Evolutionary conservation across 1,284 basidiomycete species (phyloP).

Genomic region (Rhodotorula sp.): DNA sequence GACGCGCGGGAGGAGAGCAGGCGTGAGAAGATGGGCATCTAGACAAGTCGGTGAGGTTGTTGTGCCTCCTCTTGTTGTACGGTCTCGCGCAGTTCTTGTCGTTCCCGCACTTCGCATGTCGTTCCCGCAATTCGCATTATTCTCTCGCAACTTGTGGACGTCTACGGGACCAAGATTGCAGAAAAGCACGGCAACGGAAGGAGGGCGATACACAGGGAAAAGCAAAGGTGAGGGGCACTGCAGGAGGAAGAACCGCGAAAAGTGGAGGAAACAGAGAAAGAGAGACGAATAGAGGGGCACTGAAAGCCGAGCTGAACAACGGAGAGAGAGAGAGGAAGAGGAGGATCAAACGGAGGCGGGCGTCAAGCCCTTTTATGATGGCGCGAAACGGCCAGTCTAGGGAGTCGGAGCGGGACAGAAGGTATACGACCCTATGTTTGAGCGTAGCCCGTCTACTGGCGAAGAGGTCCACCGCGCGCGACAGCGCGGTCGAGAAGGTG

Average conservation of each 20-base stretch:
- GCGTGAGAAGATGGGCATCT: neutral
- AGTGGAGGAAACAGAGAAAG: neutral
- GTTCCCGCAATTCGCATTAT: too few species aligned
- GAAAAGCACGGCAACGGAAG: neutral
- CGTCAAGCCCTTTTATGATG: neutral
- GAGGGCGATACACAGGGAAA: neutral
- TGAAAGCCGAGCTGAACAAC: neutral
- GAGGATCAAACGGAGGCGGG: neutral
- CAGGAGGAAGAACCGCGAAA: neutral
- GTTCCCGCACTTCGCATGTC: too few species aligned
- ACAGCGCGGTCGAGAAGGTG: slow-evolving; percentile 37
- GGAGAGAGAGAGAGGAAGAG: neutral
- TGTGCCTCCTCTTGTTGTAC: too few species aligned
- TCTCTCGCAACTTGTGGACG: neutral
- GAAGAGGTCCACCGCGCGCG: slow-evolving; percentile 13
- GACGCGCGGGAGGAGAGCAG: neutral
- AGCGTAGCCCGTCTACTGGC: neutral
- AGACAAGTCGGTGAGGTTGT: neutral
- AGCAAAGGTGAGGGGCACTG: neutral
- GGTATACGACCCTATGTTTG: neutral
- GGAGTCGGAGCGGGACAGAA: neutral
- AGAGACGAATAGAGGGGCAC: neutral
- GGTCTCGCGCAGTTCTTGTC: too few species aligned
- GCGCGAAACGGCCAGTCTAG: neutral
- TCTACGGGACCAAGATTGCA: neutral